phyloP scores from a whole-genome alignment of 2,329 filamentous ascomycete species.

The Diaporthe citrichinensis region DNA sequence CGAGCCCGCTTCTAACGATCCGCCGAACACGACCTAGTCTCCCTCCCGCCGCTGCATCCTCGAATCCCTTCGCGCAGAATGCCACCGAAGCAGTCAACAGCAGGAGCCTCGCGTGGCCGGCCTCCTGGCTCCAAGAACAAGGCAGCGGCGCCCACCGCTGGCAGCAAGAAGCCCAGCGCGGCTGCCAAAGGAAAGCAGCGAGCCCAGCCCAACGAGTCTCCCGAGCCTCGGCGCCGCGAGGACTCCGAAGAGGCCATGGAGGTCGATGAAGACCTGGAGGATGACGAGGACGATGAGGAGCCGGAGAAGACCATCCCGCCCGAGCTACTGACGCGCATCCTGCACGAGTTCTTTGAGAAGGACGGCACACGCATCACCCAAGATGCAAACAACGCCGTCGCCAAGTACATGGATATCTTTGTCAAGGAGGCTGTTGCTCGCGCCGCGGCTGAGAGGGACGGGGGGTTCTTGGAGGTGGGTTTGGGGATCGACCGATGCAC shows the following conservation, averaged over 20 bases:
- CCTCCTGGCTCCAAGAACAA: slow-evolving; percentile 44
- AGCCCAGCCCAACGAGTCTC: slow-evolving; percentile 20
- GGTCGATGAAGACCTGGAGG: slow-evolving; percentile 45
- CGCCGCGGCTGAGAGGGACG: slow-evolving; percentile 78
- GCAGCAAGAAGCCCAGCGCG: slow-evolving; percentile 35
- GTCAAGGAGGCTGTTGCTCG: slow-evolving; percentile 89
- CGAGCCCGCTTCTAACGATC: background rate
- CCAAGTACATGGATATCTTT: slow-evolving; percentile 92
- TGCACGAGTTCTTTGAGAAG: slow-evolving; percentile 84
- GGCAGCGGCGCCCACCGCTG: slow-evolving; percentile 41
- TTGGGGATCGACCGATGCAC: background rate
- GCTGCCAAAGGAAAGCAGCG: slow-evolving; percentile 38
- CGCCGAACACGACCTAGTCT: background rate
- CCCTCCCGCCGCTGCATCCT: background rate
- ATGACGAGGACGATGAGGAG: slow-evolving; percentile 45
- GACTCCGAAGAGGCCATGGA: slow-evolving; percentile 48
- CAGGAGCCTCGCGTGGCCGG: slow-evolving; percentile 54
- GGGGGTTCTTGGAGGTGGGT: slow-evolving; percentile 81
- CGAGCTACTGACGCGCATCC: slow-evolving; percentile 80
- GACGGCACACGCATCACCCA: slow-evolving; percentile 80
- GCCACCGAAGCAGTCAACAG: slow-evolving; percentile 59
- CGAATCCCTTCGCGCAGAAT: slow-evolving; percentile 48
- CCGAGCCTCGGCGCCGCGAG: slow-evolving; percentile 46
- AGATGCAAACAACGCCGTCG: slow-evolving; percentile 82
- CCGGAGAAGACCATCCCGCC: slow-evolving; percentile 72